phyloP scores from a whole-genome alignment of 176 grass and related monocot species.

The Carex cristatella region DNA sequence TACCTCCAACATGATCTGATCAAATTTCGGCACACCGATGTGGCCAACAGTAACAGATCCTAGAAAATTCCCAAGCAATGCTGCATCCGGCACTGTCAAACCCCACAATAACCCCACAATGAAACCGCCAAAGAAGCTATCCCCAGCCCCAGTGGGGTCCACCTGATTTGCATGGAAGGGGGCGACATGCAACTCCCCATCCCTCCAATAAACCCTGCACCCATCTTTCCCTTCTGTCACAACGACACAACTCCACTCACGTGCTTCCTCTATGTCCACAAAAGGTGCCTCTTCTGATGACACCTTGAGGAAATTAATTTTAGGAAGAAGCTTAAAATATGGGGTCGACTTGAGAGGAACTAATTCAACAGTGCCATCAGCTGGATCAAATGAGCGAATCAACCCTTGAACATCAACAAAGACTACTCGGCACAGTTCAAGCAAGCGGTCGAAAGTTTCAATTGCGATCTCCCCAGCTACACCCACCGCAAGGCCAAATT shows the following conservation, averaged over 20 bases:
- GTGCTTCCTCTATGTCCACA: slow-evolving; percentile 54
- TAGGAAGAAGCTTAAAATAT: slow-evolving; percentile 49
- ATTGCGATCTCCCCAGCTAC: slow-evolving; percentile 66
- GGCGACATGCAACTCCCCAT: slow-evolving; percentile 46
- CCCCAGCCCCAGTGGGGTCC: slow-evolving; percentile 86
- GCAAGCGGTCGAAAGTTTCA: slow-evolving; percentile 67
- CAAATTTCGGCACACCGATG: slow-evolving; percentile 70
- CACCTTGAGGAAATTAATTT: slow-evolving; percentile 69
- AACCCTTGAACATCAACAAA: slow-evolving; percentile 90
- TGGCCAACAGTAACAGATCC: slow-evolving; percentile 63
- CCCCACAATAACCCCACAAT: slow-evolving; percentile 70
- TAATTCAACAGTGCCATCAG: slow-evolving; percentile 45
- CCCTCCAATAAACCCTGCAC: slow-evolving; percentile 64
- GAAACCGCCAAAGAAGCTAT: slow-evolving; percentile 88
- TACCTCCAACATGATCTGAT: slow-evolving; percentile 81
- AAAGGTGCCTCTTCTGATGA: slow-evolving; percentile 91
- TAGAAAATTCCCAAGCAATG: slow-evolving; percentile 82
- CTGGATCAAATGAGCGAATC: slow-evolving; percentile 76
- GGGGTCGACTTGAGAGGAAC: slow-evolving; percentile 42
- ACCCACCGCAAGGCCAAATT: slow-evolving; percentile 70
- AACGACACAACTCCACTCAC: slow-evolving; percentile 67
- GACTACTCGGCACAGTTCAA: slow-evolving; percentile 58
- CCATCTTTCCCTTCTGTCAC: slow-evolving; percentile 86
- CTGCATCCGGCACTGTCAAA: slow-evolving; percentile 58
- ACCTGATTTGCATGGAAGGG: slow-evolving; percentile 69